Conservation (phyloP, 2,329 filamentous ascomycete species). For the Fusarium zealandicum region DNA sequence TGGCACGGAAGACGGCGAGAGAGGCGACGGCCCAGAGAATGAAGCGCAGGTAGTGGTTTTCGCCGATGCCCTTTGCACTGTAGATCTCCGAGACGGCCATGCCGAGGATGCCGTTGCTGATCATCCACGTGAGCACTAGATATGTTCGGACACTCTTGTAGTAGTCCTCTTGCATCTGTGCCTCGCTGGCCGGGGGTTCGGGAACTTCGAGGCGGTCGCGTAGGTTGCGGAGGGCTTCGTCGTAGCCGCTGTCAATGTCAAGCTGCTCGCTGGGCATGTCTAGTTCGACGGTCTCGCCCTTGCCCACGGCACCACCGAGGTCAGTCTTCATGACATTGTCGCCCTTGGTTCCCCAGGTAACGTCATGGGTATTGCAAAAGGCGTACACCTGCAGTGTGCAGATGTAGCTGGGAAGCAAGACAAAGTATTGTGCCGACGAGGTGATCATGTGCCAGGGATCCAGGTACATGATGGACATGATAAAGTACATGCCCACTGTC, state of each 20-base stretch:
- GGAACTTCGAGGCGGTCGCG: constrained; percentile 90
- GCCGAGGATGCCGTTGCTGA: constrained; percentile 87
- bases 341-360: constrained; percentile 74
- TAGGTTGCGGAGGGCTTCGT: constrained; percentile 94
- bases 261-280: constrained; percentile 99
- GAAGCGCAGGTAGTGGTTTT: constrained; percentile 91
- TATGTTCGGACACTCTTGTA: constrained; percentile 97
- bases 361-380: constrained; percentile 65
- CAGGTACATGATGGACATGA: constrained; percentile 95
- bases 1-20: constrained; percentile 84
- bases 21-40: constrained; percentile 91
- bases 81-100: constrained; percentile 94
- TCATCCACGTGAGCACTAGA: constrained; percentile 96
- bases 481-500: constrained; percentile 91
- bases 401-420: constrained; percentile 90
- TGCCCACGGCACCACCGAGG: constrained; percentile 82
- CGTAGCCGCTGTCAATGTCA: constrained; percentile 97
- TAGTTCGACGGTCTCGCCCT: constrained; percentile 84
- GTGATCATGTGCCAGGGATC: constrained; percentile 99
- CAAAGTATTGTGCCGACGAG: constrained; percentile 87
- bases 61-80: constrained; percentile 70
- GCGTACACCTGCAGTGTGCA: constrained; percentile 98
- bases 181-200: constrained; percentile 66
- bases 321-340: constrained; percentile 96
- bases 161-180: constrained; percentile 96